A percentile compares a stretch with the other conserved stretches of the same genome.
phyloP scores from a whole-genome alignment of 2,329 filamentous ascomycete species.

The Venturia aucupariae region DNA sequence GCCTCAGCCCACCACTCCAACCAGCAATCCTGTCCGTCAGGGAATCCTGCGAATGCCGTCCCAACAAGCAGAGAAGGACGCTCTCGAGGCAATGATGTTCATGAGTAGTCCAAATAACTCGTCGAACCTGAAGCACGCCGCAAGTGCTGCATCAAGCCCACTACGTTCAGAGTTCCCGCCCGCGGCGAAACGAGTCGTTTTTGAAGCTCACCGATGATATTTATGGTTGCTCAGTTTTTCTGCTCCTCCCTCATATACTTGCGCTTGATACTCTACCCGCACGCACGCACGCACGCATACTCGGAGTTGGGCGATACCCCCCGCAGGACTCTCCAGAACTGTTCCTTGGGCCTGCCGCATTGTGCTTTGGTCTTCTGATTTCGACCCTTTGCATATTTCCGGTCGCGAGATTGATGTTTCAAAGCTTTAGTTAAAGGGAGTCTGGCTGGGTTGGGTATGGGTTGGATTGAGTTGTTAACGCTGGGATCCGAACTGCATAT shows the following conservation, averaged over 20 bases:
- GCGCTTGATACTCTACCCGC: not conserved
- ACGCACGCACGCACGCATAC: too few species aligned
- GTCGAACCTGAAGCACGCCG: conserved; percentile 38
- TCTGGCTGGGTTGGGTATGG: not conserved
- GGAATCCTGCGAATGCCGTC: conserved; percentile 58
- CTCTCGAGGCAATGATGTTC: conserved; percentile 69
- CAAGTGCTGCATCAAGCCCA: conserved; percentile 6
- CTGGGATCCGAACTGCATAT: not conserved
- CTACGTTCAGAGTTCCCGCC: conserved; percentile 8
- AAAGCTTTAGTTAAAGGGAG: too few species aligned
- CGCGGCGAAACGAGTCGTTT: conserved; percentile 8
- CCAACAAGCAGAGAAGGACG: conserved; percentile 67
- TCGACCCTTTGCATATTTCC: conserved; percentile 6
- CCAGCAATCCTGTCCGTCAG: conserved; percentile 19
- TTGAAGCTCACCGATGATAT: conserved; percentile 8
- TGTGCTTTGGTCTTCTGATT: not conserved
- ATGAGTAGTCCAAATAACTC: conserved; percentile 74
- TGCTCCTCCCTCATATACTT: not conserved
- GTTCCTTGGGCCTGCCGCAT: conserved; percentile 6
- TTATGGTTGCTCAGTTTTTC: not conserved
- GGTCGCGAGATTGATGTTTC: too few species aligned
- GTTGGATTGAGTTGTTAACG: too few species aligned
- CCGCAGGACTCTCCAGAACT: not conserved
- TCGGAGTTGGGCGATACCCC: conserved; percentile 13
- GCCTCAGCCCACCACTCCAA: conserved; percentile 19